Conservation (phyloP, 257 asterid species). For the Solanum dulcamara region DNA sequence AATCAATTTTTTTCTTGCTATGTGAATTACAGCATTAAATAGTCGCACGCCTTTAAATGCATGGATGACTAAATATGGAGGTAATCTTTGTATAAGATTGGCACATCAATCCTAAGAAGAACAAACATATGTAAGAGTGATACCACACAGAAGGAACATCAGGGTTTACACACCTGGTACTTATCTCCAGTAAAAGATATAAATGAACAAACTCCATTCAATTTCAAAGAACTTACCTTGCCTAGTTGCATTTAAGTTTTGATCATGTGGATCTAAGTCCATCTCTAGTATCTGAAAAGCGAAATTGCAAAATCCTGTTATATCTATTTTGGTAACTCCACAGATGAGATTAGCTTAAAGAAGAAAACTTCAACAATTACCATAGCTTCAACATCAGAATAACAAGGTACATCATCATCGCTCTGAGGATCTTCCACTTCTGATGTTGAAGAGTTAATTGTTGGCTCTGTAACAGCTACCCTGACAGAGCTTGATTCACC, state of each 20-base stretch:
- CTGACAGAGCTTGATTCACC: constrained; percentile 31
- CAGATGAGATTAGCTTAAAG: background rate
- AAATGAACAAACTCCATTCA: constrained; percentile 3
- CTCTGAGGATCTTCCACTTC: constrained; percentile 53
- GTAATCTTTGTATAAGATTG: background rate
- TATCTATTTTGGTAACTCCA: background rate
- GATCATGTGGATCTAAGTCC: constrained; percentile 83
- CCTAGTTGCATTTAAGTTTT: constrained; percentile 27
- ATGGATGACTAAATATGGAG: background rate
- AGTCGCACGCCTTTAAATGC: background rate
- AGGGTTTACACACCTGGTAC: background rate
- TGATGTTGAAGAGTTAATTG: constrained; percentile 33
- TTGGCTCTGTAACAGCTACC: constrained; percentile 25
- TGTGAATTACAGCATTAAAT: background rate
- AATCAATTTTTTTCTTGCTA: background rate
- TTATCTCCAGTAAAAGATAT: background rate
- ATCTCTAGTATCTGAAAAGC: constrained; percentile 74
- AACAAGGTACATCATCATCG: constrained; percentile 83
- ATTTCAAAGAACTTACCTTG: constrained; percentile 40
- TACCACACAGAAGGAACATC: background rate
- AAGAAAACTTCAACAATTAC: constrained; percentile 30
- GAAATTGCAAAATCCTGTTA: constrained; percentile 5
- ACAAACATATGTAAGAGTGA: background rate
- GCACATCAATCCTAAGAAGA: background rate
- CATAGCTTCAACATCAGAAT: constrained; percentile 95